A percentile compares a stretch with the other conserved stretches of the same genome.
Conservation (phyloP, 352 stramenopile species). For the Pythium diclinum region DNA sequence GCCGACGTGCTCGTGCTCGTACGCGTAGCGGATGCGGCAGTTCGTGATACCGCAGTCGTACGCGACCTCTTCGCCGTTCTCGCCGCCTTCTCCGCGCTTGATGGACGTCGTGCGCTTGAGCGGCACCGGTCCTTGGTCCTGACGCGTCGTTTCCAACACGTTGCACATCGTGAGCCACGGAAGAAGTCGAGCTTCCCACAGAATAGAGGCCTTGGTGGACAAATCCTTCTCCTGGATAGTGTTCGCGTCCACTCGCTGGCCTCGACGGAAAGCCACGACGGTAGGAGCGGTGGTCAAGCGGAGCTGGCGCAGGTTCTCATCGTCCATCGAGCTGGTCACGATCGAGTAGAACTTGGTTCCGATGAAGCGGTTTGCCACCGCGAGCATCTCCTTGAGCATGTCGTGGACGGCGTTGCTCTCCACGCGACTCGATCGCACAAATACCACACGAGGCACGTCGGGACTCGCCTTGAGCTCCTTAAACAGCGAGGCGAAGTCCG, state of each 20-base stretch:
- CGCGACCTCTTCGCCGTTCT: conserved; percentile 29
- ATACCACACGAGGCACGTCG: conserved; percentile 42
- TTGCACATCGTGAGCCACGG: conserved; percentile 64
- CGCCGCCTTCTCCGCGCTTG: background rate
- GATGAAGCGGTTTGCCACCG: conserved; percentile 41
- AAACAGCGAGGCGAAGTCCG: conserved; percentile 28
- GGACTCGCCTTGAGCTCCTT: conserved; percentile 36
- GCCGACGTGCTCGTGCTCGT: conserved; percentile 69
- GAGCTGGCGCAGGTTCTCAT: conserved; percentile 40
- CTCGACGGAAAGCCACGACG: conserved; percentile 47
- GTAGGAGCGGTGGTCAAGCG: conserved; percentile 33
- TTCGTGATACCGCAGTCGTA: conserved; percentile 60
- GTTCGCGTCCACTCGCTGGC: conserved; percentile 46
- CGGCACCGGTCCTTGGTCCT: conserved; percentile 8
- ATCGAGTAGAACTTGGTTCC: conserved; percentile 63
- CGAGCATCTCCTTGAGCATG: conserved; percentile 43
- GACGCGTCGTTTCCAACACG: conserved; percentile 45
- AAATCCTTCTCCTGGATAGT: conserved; percentile 40
- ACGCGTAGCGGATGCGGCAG: conserved; percentile 64
- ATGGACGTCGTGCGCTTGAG: conserved; percentile 7
- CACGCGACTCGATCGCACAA: conserved; percentile 25
- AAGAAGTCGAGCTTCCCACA: conserved; percentile 58
- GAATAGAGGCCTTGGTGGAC: conserved; percentile 24
- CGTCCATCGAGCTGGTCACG: conserved; percentile 9
- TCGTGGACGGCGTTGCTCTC: conserved; percentile 17